Percentiles rank a stretch among this genome's conserved stretches.
phyloP scores from a whole-genome alignment of 2,329 filamentous ascomycete genomes.

The Arthrobotrys entomopaga region DNA sequence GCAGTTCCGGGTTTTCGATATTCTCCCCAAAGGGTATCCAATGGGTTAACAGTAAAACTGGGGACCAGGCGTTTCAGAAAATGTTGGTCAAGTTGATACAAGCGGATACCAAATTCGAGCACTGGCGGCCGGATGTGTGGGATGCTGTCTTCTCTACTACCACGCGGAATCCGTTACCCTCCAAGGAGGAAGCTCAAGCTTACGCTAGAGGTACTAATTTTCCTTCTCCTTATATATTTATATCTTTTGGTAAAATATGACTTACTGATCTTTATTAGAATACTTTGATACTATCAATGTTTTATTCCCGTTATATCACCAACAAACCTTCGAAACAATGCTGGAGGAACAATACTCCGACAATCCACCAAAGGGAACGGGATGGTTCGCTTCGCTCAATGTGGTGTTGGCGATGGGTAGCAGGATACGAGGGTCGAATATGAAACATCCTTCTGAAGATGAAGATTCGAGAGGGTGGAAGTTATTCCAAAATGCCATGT shows the following conservation, averaged over 20 bases:
- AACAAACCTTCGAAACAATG: constrained; percentile 97
- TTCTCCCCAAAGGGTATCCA: constrained; percentile 98
- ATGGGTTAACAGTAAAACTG: constrained; percentile 98
- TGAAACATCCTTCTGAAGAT: constrained; percentile 86
- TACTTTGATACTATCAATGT: constrained; percentile 99
- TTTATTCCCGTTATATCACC: constrained; percentile 97
- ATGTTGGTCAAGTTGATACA: constrained; percentile 94
- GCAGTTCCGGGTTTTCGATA: constrained; percentile 94
- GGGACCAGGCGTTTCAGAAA: constrained; percentile 91
- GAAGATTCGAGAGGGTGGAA: constrained; percentile 86
- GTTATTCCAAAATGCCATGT: constrained; percentile 96
- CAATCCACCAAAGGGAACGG: constrained; percentile 92
- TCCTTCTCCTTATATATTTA: constrained; percentile 13
- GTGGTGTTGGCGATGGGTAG: constrained; percentile 93
- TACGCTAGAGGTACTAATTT: constrained; percentile 44
- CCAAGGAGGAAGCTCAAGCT: constrained; percentile 80
- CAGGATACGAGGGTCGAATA: constrained; percentile 75
- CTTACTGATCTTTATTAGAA: constrained; percentile 66
- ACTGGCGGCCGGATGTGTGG: constrained; percentile 98
- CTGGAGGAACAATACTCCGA: constrained; percentile 92
- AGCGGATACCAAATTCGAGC: constrained; percentile 93
- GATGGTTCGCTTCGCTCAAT: constrained; percentile 98
- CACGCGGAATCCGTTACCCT: constrained; percentile 82
- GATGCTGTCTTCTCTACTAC: constrained; percentile 87
- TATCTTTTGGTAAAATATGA: constrained; percentile 3